Evolutionary conservation across 169 alveolate species (phyloP).

Genomic region (Besnoitia besnoiti): DNA sequence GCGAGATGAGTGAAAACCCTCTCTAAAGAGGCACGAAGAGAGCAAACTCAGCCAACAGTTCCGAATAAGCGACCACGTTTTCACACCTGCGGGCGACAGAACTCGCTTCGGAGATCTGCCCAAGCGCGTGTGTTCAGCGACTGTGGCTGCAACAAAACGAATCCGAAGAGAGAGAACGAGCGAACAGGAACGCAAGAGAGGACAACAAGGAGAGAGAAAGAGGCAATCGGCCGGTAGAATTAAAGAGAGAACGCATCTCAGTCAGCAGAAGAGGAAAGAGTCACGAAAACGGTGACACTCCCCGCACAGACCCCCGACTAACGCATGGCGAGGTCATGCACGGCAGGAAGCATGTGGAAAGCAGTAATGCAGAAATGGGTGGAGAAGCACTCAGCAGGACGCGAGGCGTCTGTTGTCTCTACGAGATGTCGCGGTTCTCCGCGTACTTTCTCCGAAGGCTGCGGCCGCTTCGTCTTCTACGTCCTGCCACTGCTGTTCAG

Average conservation of each 20-base stretch:
- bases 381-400: too few species aligned
- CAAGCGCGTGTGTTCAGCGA: too few species aligned
- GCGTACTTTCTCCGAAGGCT: conserved; percentile 11
- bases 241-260: not conserved
- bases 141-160: too few species aligned
- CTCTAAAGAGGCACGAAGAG: too few species aligned
- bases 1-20: not conserved
- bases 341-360: too few species aligned
- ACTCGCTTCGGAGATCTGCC: too few species aligned
- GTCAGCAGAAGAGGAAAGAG: not conserved
- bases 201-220: not conserved
- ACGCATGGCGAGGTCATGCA: not conserved
- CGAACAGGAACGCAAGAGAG: not conserved
- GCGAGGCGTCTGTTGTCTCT: too few species aligned
- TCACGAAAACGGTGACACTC: not conserved
- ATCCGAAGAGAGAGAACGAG: too few species aligned
- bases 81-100: too few species aligned
- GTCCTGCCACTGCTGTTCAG: not conserved
- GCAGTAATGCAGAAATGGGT: too few species aligned
- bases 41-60: too few species aligned
- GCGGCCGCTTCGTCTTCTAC: not conserved
- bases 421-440: not conserved
- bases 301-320: not conserved
- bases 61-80: too few species aligned
- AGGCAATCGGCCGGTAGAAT: not conserved